These are phyloP conservation scores for Reutealis trisperma DNA, from an alignment of 345 rosid species.

Conservation along the genomic window DNA sequence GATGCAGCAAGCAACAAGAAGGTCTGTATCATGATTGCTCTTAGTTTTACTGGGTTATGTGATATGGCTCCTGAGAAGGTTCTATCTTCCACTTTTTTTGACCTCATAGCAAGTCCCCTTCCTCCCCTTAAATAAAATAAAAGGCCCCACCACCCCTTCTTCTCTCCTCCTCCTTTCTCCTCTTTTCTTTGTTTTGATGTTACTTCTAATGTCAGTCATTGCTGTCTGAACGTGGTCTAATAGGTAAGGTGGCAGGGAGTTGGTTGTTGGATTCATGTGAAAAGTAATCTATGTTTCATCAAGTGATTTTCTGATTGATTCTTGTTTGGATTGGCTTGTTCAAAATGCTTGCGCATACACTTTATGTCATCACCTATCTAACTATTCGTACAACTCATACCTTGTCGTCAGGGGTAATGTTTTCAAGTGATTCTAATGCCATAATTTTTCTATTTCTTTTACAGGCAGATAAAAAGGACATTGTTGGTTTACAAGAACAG, in stretches of 20 bases:
- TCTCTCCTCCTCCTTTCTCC: no score
- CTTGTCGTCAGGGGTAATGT: not conserved
- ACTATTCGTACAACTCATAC: not conserved
- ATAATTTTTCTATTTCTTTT: not conserved
- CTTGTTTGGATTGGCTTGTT: not conserved
- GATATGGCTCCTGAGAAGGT: not conserved
- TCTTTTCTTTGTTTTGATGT: no score
- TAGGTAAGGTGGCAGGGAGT: not conserved
- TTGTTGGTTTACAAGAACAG: slow-evolving; percentile 34
- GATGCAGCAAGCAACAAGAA: slow-evolving; percentile 40
- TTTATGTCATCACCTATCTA: not conserved
- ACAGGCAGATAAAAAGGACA: slow-evolving; percentile 30
- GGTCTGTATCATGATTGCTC: slow-evolving; percentile 17
- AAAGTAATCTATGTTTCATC: not conserved
- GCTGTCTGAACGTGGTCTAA: not conserved
- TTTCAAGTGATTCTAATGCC: slow-evolving; percentile 5
- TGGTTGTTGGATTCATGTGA: not conserved
- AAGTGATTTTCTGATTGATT: not conserved
- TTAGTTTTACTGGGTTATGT: not conserved
- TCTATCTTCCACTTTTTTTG: no score
- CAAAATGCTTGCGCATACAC: not conserved
- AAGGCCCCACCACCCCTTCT: no score
- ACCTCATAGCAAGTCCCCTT: not conserved
- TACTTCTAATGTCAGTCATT: not conserved
- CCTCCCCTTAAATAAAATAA: not conserved